Evolutionary conservation across 2,329 filamentous ascomycete species (phyloP), one percentile per base, ranked within the genome.

Genomic region (Botryotinia calthae): DNA sequence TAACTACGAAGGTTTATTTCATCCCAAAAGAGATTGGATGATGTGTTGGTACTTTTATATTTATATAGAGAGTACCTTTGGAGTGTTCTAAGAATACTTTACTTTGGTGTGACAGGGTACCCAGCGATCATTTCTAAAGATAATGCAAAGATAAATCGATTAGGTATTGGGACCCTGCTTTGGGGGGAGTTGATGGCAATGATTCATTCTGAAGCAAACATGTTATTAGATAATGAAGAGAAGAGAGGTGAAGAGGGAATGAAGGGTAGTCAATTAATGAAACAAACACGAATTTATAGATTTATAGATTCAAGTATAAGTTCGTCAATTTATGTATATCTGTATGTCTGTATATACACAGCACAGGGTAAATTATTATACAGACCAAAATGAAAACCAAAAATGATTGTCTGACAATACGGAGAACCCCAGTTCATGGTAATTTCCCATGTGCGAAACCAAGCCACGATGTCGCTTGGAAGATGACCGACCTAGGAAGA

Each of bases 81-180:
- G 22, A 48, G 4, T 0, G 10, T 12, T 25, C 2, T 37, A 25
- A 4, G 46, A 48, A 46, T 22, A 46, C 46, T 0, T 16, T 16
- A 14, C 40, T 12, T n/a, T 51, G 2, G 4, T 54, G 25, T 6
- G 10, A 37, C 58, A 59, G 58, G 58, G 58, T 37, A 12, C 2
- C 2, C 20, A 59, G 58, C 58, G 58, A 59, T 59, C 58, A 59
- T 59, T 59, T 59, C 58, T 59, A 59, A 59, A 59, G 31, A 59
- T 59, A 34, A 34, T 4, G 4, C 31, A 5, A 34, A 5, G 31
- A 34, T 34, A 59, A 14, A 59, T 59, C 34, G 12, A 12, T 34
- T 34, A 31, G 56, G 9, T 28, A 4, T 58, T 9, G 0, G 28
- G 54, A 58, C 16, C 28, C 54, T 12, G 20, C 34, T 31, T 34